phyloP scores from a whole-genome alignment of 257 asterid genomes.

The Ajuga chamaepitys region DNA sequence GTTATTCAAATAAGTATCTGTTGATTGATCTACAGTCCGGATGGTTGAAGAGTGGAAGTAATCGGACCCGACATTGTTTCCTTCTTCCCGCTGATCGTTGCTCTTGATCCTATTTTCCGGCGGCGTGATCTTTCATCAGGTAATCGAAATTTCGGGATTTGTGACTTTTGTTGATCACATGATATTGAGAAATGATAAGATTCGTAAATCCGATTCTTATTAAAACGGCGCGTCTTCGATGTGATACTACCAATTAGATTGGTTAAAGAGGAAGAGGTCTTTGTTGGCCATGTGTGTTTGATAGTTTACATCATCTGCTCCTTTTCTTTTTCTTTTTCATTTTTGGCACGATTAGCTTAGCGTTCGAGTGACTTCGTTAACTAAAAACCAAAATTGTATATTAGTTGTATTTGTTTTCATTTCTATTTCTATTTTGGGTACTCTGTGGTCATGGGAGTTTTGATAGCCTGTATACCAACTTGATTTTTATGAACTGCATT shows the following conservation, averaged over 20 bases:
- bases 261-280: not conserved
- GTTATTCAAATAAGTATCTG: not conserved
- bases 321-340: not conserved
- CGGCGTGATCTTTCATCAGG: slow-evolving; percentile 39
- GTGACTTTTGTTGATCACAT: not conserved
- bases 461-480: not conserved
- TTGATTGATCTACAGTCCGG: not conserved
- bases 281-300: not conserved
- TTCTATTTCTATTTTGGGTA: no score
- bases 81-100: slow-evolving; percentile 17
- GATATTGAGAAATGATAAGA: not conserved
- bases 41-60: slow-evolving; percentile 2
- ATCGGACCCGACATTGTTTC: not conserved
- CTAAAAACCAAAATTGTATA: not conserved
- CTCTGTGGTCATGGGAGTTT: not conserved
- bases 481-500: slow-evolving; percentile 1
- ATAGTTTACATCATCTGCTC: not conserved
- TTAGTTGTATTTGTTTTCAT: not conserved
- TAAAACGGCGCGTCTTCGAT: not conserved
- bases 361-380: not conserved
- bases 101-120: slow-evolving; percentile 10
- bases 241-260: slow-evolving; percentile 9
- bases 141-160: not conserved
- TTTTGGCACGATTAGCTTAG: not conserved
- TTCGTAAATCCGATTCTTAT: slow-evolving; percentile 1